Evolutionary conservation across 169 alveolate species (phyloP).

Genomic region (Eimeria sp.): DNA sequence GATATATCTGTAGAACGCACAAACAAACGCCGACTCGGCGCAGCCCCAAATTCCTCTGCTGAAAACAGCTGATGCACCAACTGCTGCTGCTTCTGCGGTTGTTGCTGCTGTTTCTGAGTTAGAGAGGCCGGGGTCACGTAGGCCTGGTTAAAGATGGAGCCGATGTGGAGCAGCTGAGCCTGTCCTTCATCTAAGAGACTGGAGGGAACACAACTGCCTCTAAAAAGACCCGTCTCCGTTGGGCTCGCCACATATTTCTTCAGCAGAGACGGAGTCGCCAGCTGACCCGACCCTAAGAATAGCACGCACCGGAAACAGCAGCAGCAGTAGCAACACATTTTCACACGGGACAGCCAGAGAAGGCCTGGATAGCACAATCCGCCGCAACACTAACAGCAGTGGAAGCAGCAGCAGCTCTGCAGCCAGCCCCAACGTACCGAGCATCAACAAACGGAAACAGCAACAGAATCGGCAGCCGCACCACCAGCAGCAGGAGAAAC

Average conservation of each 20-base stretch:
- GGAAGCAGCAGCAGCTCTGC: background rate
- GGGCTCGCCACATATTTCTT: slow-evolving; percentile 27
- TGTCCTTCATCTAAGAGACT: slow-evolving; percentile 52
- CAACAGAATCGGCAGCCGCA: background rate
- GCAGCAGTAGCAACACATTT: background rate
- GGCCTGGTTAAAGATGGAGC: slow-evolving; percentile 18
- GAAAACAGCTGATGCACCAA: slow-evolving; percentile 38
- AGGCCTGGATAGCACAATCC: background rate
- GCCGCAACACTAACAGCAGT: slow-evolving; percentile 22
- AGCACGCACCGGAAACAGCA: slow-evolving; percentile 1
- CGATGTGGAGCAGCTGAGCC: slow-evolving; percentile 36
- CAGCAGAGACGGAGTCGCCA: slow-evolving; percentile 32
- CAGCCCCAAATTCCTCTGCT: background rate
- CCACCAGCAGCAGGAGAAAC: background rate
- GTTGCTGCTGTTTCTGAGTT: background rate
- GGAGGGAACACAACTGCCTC: slow-evolving; percentile 69
- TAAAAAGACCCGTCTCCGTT: slow-evolving; percentile 36
- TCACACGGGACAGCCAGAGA: background rate
- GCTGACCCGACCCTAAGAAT: slow-evolving; percentile 38
- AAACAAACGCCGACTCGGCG: background rate
- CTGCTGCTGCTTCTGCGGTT: slow-evolving; percentile 56
- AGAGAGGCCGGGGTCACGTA: background rate
- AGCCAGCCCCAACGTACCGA: background rate
- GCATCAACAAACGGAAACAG: background rate
- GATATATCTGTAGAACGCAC: slow-evolving; percentile 46